These are phyloP conservation scores for Sporormia fimetaria DNA, from an alignment of 495 filamentous ascomycete species.

Conservation along the genomic window DNA sequence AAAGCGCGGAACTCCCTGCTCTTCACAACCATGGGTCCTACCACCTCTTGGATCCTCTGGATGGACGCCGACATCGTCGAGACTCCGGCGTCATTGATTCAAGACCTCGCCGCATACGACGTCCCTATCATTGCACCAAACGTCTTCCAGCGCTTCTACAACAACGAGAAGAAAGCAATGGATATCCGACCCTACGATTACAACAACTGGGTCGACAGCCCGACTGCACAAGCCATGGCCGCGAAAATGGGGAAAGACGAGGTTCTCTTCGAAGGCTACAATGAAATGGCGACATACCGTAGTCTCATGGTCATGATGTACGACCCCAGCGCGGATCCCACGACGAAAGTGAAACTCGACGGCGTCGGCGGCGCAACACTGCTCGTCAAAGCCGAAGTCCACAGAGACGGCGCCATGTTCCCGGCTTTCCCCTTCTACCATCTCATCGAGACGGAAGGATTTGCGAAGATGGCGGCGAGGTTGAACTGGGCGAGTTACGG, in stretches of 20 bases:
- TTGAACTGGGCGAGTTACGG: constrained; percentile 76
- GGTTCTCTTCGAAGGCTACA: constrained; percentile 86
- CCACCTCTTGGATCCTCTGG: constrained; percentile 94
- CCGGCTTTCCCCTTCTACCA: constrained; percentile 93
- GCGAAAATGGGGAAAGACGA: constrained; percentile 76
- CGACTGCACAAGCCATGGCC: constrained; percentile 60
- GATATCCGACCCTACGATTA: constrained; percentile 85
- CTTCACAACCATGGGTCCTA: constrained; percentile 93
- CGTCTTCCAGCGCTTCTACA: constrained; percentile 81
- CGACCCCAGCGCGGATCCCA: constrained; percentile 42
- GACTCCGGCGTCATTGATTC: constrained; percentile 72
- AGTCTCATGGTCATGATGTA: constrained; percentile 82
- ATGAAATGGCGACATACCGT: constrained; percentile 82
- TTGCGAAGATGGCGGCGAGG: constrained; percentile 89
- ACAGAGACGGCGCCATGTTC: constrained; percentile 97
- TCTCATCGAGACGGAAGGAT: constrained; percentile 94
- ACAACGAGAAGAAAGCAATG: constrained; percentile 54
- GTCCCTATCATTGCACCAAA: constrained; percentile 86
- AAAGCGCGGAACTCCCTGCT: constrained; percentile 85
- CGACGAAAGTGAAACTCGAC: constrained; percentile 61
- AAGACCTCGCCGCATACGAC: constrained; percentile 81
- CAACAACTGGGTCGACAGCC: constrained; percentile 91
- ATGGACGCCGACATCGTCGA: constrained; percentile 88
- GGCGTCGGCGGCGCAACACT: constrained; percentile 91
- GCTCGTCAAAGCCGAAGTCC: constrained; percentile 93